Conservation (phyloP, 2,329 filamentous ascomycete species). For the Colletotrichum tanaceti region DNA sequence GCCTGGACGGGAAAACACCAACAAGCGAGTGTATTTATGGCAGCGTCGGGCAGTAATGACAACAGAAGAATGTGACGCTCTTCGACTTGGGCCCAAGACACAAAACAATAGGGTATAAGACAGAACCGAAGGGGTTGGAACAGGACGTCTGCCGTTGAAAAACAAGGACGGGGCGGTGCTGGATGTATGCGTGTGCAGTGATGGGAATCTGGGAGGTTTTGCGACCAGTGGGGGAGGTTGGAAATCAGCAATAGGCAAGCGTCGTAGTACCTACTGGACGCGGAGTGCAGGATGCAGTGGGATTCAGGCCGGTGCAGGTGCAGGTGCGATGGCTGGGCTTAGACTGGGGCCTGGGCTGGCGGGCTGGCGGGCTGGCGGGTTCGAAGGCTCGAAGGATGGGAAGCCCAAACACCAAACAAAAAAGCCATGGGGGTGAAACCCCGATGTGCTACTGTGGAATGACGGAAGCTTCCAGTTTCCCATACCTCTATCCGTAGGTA, state of each 20-base stretch:
- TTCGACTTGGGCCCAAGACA: constrained; percentile 11
- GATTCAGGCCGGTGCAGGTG: constrained; percentile 8
- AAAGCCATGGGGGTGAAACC: too few relatives aligned
- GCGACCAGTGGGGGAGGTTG: background rate
- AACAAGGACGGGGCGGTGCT: constrained; percentile 21
- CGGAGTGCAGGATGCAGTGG: constrained; percentile 2
- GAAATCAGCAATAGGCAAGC: constrained; percentile 12
- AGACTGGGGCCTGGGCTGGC: constrained; percentile 1
- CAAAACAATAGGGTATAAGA: constrained; percentile 37
- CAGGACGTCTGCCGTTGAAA: constrained; percentile 7
- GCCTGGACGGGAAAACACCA: background rate
- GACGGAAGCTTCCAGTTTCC: constrained; percentile 38
- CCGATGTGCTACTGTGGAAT: constrained; percentile 25
- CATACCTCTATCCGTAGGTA: too few relatives aligned
- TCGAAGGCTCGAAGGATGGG: background rate
- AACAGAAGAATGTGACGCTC: constrained; percentile 20
- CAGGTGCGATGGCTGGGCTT: constrained; percentile 10
- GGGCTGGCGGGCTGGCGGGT: constrained; percentile 15
- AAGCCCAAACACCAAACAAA: constrained; percentile 2
- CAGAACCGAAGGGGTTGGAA: constrained; percentile 27
- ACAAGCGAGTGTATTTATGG: constrained; percentile 28
- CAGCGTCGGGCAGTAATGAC: background rate
- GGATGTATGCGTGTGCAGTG: constrained; percentile 15
- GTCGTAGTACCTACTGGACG: constrained; percentile 4
- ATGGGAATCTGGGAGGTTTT: constrained; percentile 19